Evolutionary conservation across 768 basidiomycete species (phyloP).

Genomic region (Imleria badia): DNA sequence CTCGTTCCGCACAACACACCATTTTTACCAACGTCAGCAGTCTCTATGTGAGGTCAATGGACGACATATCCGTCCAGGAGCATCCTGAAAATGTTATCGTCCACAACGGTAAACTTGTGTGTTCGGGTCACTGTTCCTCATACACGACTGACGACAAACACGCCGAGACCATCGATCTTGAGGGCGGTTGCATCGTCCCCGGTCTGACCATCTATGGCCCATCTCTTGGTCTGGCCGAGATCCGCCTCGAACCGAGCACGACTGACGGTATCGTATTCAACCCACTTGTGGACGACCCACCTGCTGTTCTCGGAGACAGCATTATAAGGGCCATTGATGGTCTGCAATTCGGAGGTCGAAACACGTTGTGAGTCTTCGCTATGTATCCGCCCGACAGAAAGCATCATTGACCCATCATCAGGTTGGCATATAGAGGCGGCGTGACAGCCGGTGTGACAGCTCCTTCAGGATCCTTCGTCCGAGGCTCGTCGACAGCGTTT

Average conservation of each 20-base stretch:
- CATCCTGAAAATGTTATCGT: slow-evolving; percentile 35
- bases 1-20: slow-evolving; percentile 38
- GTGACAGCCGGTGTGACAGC: slow-evolving; percentile 61
- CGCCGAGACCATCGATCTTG: slow-evolving; percentile 54
- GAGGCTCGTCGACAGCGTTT: slow-evolving; percentile 63
- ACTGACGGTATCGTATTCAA: slow-evolving; percentile 65
- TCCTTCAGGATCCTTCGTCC: slow-evolving; percentile 50
- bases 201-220: slow-evolving; percentile 73
- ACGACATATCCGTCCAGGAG: slow-evolving; percentile 26
- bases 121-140: slow-evolving; percentile 40
- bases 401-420: slow-evolving; percentile 21
- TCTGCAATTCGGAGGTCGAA: slow-evolving; percentile 16
- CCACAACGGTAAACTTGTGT: slow-evolving; percentile 52
- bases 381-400: neutral
- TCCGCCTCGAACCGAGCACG: slow-evolving; percentile 65
- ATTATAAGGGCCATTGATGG: slow-evolving; percentile 43
- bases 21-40: slow-evolving; percentile 66
- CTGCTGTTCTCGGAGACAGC: slow-evolving; percentile 23
- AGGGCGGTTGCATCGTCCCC: slow-evolving; percentile 70
- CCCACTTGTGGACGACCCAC: slow-evolving; percentile 45
- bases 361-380: slow-evolving; percentile 20
- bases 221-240: slow-evolving; percentile 68
- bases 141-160: slow-evolving; percentile 16
- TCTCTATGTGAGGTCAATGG: slow-evolving; percentile 38
- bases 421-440: slow-evolving; percentile 66